These are phyloP conservation scores for Rhodotorula sp. DNA, from an alignment of 1,284 basidiomycete species.

Conservation along the genomic window DNA sequence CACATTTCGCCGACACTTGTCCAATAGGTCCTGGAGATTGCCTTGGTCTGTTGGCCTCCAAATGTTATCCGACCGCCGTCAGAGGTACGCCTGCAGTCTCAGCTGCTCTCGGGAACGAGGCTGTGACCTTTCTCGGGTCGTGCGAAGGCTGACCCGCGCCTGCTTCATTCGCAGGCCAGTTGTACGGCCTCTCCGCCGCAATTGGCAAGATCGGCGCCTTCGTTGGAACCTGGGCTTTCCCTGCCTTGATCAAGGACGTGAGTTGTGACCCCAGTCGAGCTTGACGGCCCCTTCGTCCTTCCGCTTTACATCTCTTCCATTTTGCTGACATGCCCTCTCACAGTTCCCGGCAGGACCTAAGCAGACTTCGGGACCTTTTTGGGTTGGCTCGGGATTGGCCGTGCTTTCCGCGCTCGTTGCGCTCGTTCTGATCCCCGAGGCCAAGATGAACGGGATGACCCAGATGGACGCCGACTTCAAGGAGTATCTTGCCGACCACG, in stretches of 20 bases:
- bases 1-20: background rate
- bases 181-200: conserved; percentile 74
- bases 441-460: conserved; percentile 51
- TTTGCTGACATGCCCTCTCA: background rate
- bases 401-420: conserved; percentile 72
- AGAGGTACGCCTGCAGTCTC: conserved; percentile 63
- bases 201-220: conserved; percentile 80
- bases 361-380: conserved; percentile 47
- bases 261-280: too few relatives aligned
- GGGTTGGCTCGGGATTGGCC: conserved; percentile 52
- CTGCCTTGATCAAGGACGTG: conserved; percentile 8
- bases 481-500: conserved; percentile 7
- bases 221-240: conserved; percentile 25
- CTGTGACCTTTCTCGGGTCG: background rate
- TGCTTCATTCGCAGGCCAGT: background rate
- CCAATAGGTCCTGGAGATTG: background rate
- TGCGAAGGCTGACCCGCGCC: background rate
- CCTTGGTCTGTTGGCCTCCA: conserved; percentile 64
- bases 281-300: background rate
- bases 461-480: conserved; percentile 6
- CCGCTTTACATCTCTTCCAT: too few relatives aligned
- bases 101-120: conserved; percentile 52
- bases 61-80: conserved; percentile 74
- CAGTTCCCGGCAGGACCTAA: conserved; percentile 40
- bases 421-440: conserved; percentile 70